Conservation (phyloP, 768 basidiomycete species). For the Macrolepiota dolichaula region DNA sequence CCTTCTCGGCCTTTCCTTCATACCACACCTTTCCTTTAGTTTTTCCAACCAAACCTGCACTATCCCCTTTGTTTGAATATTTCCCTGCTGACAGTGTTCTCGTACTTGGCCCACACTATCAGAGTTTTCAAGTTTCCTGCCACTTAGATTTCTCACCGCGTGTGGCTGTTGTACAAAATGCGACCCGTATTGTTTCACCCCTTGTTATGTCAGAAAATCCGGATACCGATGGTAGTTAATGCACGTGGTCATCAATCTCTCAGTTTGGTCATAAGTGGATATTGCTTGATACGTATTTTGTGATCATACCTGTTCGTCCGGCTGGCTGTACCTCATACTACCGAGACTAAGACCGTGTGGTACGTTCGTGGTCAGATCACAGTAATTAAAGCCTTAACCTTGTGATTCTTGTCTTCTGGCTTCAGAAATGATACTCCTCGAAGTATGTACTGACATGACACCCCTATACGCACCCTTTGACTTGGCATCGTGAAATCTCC, state of each 20-base stretch:
- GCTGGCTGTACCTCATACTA: too few relatives aligned
- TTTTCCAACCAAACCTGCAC: constrained; percentile 5
- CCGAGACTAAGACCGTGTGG: neutral
- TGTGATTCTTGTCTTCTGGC: neutral
- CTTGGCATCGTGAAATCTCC: neutral
- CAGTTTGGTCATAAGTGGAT: neutral
- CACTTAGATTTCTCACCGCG: neutral
- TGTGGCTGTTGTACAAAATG: neutral
- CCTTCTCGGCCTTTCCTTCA: constrained; percentile 8
- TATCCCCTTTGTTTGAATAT: neutral
- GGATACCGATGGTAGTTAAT: neutral
- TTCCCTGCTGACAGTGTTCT: neutral
- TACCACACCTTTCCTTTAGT: constrained; percentile 8
- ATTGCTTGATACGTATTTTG: neutral
- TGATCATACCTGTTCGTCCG: neutral
- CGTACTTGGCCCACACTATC: neutral
- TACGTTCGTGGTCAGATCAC: neutral
- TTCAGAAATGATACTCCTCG: constrained; percentile 74
- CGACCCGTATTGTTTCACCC: neutral
- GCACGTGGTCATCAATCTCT: constrained; percentile 5
- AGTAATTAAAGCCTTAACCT: neutral
- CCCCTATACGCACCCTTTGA: neutral
- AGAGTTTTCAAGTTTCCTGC: neutral
- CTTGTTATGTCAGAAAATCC: neutral
- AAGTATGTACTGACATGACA: constrained; percentile 42